Base-by-base conservation (phyloP, 306 rosid genomes). In the Betula pendula region DNA sequence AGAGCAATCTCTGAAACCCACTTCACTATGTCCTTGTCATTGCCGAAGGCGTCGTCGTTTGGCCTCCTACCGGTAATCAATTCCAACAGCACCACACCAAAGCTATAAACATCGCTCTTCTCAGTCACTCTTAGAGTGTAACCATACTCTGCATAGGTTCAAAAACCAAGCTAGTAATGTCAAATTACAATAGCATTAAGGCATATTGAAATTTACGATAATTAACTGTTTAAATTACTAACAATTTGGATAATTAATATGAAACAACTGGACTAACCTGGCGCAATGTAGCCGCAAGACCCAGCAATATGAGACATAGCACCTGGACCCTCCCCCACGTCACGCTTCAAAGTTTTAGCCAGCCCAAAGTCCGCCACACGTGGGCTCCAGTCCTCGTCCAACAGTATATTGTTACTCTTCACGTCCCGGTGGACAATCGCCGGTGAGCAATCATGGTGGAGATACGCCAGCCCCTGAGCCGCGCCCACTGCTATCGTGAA, bases 261-360 rank as follows among this genome's bases (percentile, higher is more conserved):
- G n/a, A n/a, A n/a, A n/a, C n/a, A n/a, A n/a, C n/a, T n/a, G 4
- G 73, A 82, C 84, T 45, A 8, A 90, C 92, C 97, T 13, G 96
- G 98, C 42, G 98, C 98, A 60, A 92, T 88, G 75, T 95, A 92
- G 55, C 97, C 98, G 76, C 82, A 89, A 6, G 97, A 90, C 22
- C 98, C 97, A 29, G 93, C 97, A 15, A 95, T 78, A 10, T 77
- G 74, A 33, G 97, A 90, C 91, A 91, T 91, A 20, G 72, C 76
- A 70, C 35, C 81, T 19, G 3, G 60, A 8, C 8, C 79, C 15
- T 70, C 73, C 1, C 49, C 76, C 58, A 31, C 67, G 3, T 81
- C 82, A 4, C 69, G 81, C 25, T 82, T 86, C 84, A 91, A 72
- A 2, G 81, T 85, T 90, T 88, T 91, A 0, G 99, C 94, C 8